phyloP scores from a whole-genome alignment of 257 asterid species.

The Nicotiana obtusifolia region DNA sequence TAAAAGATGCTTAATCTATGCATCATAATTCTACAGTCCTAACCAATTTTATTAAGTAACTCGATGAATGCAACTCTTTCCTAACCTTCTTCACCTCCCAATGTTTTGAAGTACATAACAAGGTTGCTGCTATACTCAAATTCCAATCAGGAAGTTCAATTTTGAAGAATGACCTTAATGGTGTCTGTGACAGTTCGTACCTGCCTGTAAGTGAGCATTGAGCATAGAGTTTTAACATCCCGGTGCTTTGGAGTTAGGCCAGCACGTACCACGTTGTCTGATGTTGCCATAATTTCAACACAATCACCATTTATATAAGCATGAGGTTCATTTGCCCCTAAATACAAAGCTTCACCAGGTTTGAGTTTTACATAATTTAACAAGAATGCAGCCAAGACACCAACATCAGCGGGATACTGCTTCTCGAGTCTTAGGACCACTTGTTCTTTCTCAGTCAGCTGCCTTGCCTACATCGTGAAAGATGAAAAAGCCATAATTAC shows the following conservation, averaged over 20 bases:
- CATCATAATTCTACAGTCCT: not conserved
- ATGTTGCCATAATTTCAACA: slow-evolving; percentile 96
- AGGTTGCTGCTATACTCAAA: not conserved
- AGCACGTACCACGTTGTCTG: slow-evolving; percentile 95
- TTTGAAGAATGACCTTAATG: not conserved
- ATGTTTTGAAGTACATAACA: not conserved
- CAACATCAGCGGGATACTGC: slow-evolving; percentile 85
- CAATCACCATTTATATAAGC: slow-evolving; percentile 88
- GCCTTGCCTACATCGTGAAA: slow-evolving; percentile 37
- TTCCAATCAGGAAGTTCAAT: not conserved
- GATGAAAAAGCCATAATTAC: not conserved
- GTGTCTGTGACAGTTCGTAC: slow-evolving; percentile 39
- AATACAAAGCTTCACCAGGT: slow-evolving; percentile 79
- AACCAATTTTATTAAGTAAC: not conserved
- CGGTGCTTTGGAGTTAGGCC: slow-evolving; percentile 87
- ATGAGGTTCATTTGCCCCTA: slow-evolving; percentile 93
- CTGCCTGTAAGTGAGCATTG: slow-evolving; percentile 98
- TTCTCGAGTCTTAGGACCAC: slow-evolving; percentile 67
- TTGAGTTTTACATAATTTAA: slow-evolving; percentile 71
- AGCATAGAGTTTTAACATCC: slow-evolving; percentile 78
- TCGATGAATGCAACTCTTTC: slow-evolving; percentile 2
- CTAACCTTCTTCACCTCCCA: not conserved
- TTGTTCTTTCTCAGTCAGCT: slow-evolving; percentile 67
- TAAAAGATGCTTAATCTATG: not conserved
- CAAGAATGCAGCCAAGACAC: slow-evolving; percentile 72